These are phyloP conservation scores for Kalmusia sp. DNA, from an alignment of 2,329 filamentous ascomycete species.

Conservation along the genomic window DNA sequence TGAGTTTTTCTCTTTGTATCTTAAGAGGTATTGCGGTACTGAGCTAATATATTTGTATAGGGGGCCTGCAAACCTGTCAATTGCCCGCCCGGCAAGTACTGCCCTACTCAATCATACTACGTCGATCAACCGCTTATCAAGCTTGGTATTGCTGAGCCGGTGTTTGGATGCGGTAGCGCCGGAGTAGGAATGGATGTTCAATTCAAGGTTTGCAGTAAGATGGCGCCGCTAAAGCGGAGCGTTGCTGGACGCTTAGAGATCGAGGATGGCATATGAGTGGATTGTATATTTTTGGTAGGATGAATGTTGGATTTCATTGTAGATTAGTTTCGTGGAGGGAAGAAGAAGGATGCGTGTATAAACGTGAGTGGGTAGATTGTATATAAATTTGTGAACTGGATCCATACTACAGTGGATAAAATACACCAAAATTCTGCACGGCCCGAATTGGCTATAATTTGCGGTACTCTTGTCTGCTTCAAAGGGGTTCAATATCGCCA, in stretches of 20 bases:
- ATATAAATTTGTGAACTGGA: too few species aligned
- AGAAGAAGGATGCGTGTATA: too few species aligned
- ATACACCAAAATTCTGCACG: too few species aligned
- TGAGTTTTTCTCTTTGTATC: too few species aligned
- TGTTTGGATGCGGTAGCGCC: slow-evolving; percentile 26
- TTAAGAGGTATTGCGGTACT: not conserved
- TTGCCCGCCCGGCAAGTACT: too few species aligned
- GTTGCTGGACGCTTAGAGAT: slow-evolving; percentile 24
- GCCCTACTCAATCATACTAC: slow-evolving; percentile 33
- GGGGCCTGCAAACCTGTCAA: too few species aligned
- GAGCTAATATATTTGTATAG: slow-evolving; percentile 11
- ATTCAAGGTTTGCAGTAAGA: slow-evolving; percentile 30
- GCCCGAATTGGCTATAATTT: too few species aligned
- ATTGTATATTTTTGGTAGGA: not conserved
- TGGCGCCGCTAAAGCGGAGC: slow-evolving; percentile 26
- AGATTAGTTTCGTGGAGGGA: not conserved
- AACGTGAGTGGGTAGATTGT: too few species aligned
- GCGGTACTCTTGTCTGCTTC: too few species aligned
- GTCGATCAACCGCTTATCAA: slow-evolving; percentile 29
- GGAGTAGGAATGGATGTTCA: slow-evolving; percentile 26
- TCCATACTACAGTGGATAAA: too few species aligned
- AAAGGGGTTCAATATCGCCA: too few species aligned
- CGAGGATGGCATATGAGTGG: not conserved
- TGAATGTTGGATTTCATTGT: not conserved
- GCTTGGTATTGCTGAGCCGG: slow-evolving; percentile 30